These are phyloP conservation scores for Clonostachys rhizophaga DNA, from an alignment of 2,329 filamentous ascomycete genomes.

Conservation along the genomic window DNA sequence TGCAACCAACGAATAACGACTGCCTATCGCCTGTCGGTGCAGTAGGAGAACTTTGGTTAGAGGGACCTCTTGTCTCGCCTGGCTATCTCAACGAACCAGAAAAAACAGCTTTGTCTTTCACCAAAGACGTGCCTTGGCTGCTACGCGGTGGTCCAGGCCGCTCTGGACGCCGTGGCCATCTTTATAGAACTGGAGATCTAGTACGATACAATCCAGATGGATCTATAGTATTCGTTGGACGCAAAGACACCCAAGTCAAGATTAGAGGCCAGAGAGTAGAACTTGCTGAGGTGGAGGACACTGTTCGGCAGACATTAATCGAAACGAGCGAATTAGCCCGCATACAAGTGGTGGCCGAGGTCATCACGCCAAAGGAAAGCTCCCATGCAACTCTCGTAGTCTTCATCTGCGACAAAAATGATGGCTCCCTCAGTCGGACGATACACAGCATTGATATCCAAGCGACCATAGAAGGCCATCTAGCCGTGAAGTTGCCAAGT, in stretches of 20 bases:
- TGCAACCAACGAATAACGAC: slow-evolving; percentile 21
- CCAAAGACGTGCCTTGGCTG: slow-evolving; percentile 50
- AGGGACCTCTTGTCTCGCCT: slow-evolving; percentile 72
- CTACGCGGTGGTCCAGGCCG: slow-evolving; percentile 12
- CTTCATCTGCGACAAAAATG: too few relatives aligned
- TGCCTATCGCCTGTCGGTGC: slow-evolving; percentile 42
- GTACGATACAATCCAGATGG: slow-evolving; percentile 75
- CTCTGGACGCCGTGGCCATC: slow-evolving; percentile 44
- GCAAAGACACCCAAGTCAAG: slow-evolving; percentile 77
- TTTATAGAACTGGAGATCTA: slow-evolving; percentile 81
- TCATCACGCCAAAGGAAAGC: not conserved
- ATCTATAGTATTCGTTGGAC: slow-evolving; percentile 66
- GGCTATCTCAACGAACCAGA: slow-evolving; percentile 50
- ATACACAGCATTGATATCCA: too few relatives aligned
- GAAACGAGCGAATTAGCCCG: not conserved
- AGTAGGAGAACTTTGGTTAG: slow-evolving; percentile 84
- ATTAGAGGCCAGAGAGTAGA: slow-evolving; percentile 77
- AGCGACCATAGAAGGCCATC: too few relatives aligned
- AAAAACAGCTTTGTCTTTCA: slow-evolving; percentile 44
- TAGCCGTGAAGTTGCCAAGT: not conserved
- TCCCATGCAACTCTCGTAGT: too few relatives aligned
- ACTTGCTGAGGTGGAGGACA: slow-evolving; percentile 66
- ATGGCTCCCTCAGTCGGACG: too few relatives aligned
- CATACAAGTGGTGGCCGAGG: not conserved
- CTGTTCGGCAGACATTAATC: slow-evolving; percentile 1